These are phyloP conservation scores for Dactylorhiza incarnata DNA, from an alignment of 106 monocot genomes.

Conservation along the genomic window DNA sequence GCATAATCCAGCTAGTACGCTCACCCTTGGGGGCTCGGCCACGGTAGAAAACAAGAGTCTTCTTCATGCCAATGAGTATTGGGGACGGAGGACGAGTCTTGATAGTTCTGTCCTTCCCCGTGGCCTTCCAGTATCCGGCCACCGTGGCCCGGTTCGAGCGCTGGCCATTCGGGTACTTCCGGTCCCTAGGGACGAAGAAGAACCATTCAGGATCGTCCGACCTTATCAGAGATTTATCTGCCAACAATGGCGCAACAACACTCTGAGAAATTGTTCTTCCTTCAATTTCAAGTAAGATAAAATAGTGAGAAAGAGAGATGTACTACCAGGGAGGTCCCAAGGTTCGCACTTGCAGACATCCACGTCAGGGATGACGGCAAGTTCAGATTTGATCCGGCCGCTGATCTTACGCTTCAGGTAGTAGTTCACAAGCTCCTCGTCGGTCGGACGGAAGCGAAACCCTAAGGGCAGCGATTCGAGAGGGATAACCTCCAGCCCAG, in stretches of 20 bases:
- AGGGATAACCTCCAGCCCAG: not conserved
- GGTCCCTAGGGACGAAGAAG: slow-evolving; percentile 34
- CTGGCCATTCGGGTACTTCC: slow-evolving; percentile 29
- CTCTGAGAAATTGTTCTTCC: not conserved
- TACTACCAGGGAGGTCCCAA: slow-evolving; percentile 17
- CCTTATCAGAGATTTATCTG: slow-evolving; percentile 22
- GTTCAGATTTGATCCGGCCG: slow-evolving; percentile 8
- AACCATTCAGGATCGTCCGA: slow-evolving; percentile 43
- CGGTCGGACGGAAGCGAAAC: slow-evolving; percentile 22
- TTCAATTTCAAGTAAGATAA: not conserved
- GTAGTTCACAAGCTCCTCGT: slow-evolving; percentile 22
- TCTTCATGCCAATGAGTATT: slow-evolving; percentile 51
- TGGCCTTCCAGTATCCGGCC: slow-evolving; percentile 89
- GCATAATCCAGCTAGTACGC: slow-evolving; percentile 70
- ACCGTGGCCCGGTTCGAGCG: slow-evolving; percentile 58
- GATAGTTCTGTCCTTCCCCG: slow-evolving; percentile 64
- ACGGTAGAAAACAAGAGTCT: slow-evolving; percentile 65
- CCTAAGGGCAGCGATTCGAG: slow-evolving; percentile 11
- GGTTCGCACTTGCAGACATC: slow-evolving; percentile 27
- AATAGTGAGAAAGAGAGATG: not conserved
- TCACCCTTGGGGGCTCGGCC: slow-evolving; percentile 58
- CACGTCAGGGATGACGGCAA: slow-evolving; percentile 11
- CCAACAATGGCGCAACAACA: not conserved
- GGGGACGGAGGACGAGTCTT: slow-evolving; percentile 2
- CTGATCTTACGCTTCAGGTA: slow-evolving; percentile 23